phyloP scores from a whole-genome alignment of 73 alveolate genomes.

The Paramecium biaurelia region DNA sequence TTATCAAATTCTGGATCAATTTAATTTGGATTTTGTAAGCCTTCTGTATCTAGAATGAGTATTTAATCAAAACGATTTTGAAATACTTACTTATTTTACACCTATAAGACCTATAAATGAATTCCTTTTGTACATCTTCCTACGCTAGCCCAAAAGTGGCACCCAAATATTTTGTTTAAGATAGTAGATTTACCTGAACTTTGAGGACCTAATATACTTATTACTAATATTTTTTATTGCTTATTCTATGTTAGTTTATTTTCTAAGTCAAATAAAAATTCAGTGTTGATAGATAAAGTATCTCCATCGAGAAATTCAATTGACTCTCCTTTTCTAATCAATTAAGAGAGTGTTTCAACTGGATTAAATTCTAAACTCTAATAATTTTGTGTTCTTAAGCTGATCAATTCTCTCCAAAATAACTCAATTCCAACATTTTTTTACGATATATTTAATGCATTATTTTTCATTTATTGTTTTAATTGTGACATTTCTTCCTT shows the following conservation, averaged over 20 bases:
- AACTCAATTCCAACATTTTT: background rate
- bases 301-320: slow-evolving; percentile 67
- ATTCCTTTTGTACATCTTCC: slow-evolving; percentile 68
- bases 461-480: background rate
- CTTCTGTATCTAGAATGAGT: slow-evolving; percentile 61
- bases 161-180: slow-evolving; percentile 53
- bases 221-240: background rate
- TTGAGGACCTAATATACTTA: slow-evolving; percentile 61
- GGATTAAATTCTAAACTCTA: background rate
- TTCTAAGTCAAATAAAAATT: background rate
- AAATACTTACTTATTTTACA: background rate
- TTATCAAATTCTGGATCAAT: slow-evolving; percentile 39
- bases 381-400: background rate
- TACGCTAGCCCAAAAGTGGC: slow-evolving; percentile 61
- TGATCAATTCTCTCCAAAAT: slow-evolving; percentile 45
- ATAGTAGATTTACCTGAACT: slow-evolving; percentile 68
- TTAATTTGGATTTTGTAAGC: background rate
- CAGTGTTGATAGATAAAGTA: background rate
- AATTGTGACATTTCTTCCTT: background rate
- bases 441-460: background rate
- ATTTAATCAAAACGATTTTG: background rate
- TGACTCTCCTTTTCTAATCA: slow-evolving; percentile 48
- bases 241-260: background rate
- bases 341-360: slow-evolving; percentile 22
- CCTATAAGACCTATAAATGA: background rate